Conservation (phyloP, 352 stramenopile species). For the Pythium scleroteichum region DNA sequence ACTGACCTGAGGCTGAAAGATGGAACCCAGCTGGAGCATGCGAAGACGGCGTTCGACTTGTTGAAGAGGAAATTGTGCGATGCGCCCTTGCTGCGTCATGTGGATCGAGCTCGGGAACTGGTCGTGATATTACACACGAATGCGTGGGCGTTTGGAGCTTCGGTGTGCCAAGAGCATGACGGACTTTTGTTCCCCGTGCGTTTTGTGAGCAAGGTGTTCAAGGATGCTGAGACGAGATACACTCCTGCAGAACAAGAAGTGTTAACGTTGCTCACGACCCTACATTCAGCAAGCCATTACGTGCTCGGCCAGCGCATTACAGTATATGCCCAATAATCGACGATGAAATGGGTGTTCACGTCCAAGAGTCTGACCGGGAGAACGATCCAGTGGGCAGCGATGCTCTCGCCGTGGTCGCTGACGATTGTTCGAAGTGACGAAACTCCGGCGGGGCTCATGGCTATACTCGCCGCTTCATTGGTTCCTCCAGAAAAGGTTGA, state of each 20-base stretch:
- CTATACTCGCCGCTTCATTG: slow-evolving; percentile 13
- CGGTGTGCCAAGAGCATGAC: slow-evolving; percentile 17
- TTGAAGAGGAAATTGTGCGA: slow-evolving; percentile 5
- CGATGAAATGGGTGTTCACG: slow-evolving; percentile 25
- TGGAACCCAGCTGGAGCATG: neutral
- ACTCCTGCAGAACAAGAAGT: slow-evolving; percentile 7
- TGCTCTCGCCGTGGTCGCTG: too few relatives aligned
- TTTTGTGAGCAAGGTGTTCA: slow-evolving; percentile 25
- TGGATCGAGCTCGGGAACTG: neutral
- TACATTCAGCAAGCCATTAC: slow-evolving; percentile 3
- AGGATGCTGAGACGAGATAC: slow-evolving; percentile 14
- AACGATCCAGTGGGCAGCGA: slow-evolving; percentile 16
- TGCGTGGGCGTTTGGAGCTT: slow-evolving; percentile 16
- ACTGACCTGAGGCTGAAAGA: slow-evolving; percentile 9
- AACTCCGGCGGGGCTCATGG: neutral
- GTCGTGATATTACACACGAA: slow-evolving; percentile 21
- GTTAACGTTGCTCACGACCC: slow-evolving; percentile 14
- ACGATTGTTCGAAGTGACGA: slow-evolving; percentile 20
- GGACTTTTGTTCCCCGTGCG: slow-evolving; percentile 12
- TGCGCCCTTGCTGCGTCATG: slow-evolving; percentile 13
- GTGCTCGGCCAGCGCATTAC: slow-evolving; percentile 14
- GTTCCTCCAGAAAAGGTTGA: slow-evolving; percentile 1
- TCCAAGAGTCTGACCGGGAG: slow-evolving; percentile 16
- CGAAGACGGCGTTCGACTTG: slow-evolving; percentile 4
- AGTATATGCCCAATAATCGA: slow-evolving; percentile 15